Evolutionary conservation across 345 rosid species (phyloP), one percentile per base, ranked within the genome.

Genomic region (Citrus inodora): DNA sequence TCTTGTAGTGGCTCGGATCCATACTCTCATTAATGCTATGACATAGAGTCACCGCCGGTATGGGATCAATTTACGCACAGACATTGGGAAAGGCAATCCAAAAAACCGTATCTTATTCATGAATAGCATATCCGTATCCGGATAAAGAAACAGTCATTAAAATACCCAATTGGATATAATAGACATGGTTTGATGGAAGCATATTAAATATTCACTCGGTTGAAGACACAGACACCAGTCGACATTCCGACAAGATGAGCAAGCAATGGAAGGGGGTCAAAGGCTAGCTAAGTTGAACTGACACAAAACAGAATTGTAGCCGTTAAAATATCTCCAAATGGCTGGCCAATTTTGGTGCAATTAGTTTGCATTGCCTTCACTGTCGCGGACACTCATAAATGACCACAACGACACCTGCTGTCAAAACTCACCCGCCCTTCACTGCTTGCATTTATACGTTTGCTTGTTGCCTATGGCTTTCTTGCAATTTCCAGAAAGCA

Each of bases 1-100:
- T 46, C 5, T 46, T 3, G 0, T 1, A 1, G 13, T 1, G 4
- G 1, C 16, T 3, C 14, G 14, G 3, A 46, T 0, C 17, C 17
- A 13, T 13, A 3, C 17, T 11, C 16, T 13, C 51, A 46, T 1
- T 13, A 13, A 46, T 13, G 17, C 1, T 4, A 1, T 3, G 17
- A 13, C 51, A 46, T 13, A 13, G 51, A 46, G 0, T 46, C 51
- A 13, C 17, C 14, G 1, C 17, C 17, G 16, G 11, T 13, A 3
- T 46, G 51, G 16, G 51, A 42, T 11, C 4, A 42, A 42, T 42
- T 42, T 46, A 46, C 17, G 4, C 14, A 0, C 51, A 1, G 5
- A 1, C 51, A 13, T 46, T 10, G 14, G 17, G 4, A 46, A 46
- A 1, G 17, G 51, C 51, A 46, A 11, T 3, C 51, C 51, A 46